Evolutionary conservation across 169 alveolate genomes (phyloP).

Genomic region (Blepharisma undulans): DNA sequence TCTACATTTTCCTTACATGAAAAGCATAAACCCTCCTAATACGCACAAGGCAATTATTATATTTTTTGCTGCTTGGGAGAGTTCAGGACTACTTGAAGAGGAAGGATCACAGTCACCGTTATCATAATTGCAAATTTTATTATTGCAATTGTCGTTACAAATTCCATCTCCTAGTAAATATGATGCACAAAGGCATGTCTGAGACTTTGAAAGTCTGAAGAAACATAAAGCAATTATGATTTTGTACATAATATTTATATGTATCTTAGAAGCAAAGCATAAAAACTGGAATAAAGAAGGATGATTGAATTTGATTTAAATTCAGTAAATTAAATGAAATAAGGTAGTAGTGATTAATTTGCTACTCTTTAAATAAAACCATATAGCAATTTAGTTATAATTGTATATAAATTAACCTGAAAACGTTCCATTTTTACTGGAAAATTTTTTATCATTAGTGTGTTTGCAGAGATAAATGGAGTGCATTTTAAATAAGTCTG

Average conservation of each 20-base stretch:
- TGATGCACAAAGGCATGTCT: not conserved
- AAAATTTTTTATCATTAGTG: not conserved
- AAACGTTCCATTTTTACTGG: not conserved
- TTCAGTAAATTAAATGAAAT: too few relatives aligned
- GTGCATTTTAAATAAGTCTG: not conserved
- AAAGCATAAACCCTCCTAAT: not conserved
- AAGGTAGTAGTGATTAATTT: too few relatives aligned
- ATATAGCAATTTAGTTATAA: too few relatives aligned
- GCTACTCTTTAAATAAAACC: too few relatives aligned
- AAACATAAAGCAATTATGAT: too few relatives aligned
- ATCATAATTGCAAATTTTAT: conserved; percentile 10
- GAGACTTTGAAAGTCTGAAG: not conserved
- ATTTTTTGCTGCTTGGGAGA: too few relatives aligned
- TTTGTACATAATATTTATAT: not conserved
- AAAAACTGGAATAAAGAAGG: too few relatives aligned
- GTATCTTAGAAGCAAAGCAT: too few relatives aligned
- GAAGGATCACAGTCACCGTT: not conserved
- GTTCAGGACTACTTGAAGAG: too few relatives aligned
- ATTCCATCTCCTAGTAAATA: conserved; percentile 11
- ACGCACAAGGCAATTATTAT: not conserved
- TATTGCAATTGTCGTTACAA: conserved; percentile 1
- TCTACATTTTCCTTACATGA: not conserved
- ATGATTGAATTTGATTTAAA: too few relatives aligned
- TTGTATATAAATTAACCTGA: too few relatives aligned
- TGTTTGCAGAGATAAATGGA: not conserved